phyloP scores from a whole-genome alignment of 2,329 filamentous ascomycete genomes.

The Aotearoamyces nothofagi region DNA sequence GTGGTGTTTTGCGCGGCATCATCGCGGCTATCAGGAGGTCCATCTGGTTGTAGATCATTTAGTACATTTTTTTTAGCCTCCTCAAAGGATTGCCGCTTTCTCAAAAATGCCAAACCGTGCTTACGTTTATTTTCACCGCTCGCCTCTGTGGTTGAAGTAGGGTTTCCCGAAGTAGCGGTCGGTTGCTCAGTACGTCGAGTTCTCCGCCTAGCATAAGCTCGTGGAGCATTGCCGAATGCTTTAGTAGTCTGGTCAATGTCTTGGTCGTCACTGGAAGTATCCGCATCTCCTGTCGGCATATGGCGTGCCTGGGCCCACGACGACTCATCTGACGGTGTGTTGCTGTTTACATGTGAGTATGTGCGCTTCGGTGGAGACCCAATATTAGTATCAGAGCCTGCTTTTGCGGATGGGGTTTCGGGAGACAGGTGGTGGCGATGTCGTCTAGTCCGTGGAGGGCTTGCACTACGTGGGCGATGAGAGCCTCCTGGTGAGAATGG shows the following conservation, averaged over 20 bases:
- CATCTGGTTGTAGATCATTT: conserved; percentile 1
- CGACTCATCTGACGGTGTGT: too few relatives aligned
- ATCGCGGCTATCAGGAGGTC: neutral
- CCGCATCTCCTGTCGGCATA: neutral
- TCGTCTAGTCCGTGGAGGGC: conserved; percentile 5
- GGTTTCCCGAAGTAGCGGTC: neutral
- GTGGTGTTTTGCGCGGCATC: neutral
- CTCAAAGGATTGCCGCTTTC: neutral
- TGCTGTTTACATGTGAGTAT: conserved; percentile 1
- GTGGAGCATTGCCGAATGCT: too few relatives aligned
- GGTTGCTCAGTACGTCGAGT: neutral
- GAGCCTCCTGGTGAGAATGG: neutral
- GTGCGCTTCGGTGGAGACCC: conserved; percentile 3
- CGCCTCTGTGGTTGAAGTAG: neutral
- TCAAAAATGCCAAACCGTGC: neutral
- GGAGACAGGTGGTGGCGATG: conserved; percentile 1
- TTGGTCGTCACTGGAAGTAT: conserved; percentile 1
- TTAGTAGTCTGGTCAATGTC: neutral
- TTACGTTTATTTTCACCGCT: conserved; percentile 2
- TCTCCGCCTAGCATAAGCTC: neutral
- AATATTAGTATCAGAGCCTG: conserved; percentile 15
- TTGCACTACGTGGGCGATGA: conserved; percentile 4
- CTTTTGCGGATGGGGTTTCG: conserved; percentile 8
- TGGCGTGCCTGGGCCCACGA: too few relatives aligned
- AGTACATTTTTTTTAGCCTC: neutral